Base-by-base conservation (phyloP, 1,284 basidiomycete genomes). In the Mycena citricolor region DNA sequence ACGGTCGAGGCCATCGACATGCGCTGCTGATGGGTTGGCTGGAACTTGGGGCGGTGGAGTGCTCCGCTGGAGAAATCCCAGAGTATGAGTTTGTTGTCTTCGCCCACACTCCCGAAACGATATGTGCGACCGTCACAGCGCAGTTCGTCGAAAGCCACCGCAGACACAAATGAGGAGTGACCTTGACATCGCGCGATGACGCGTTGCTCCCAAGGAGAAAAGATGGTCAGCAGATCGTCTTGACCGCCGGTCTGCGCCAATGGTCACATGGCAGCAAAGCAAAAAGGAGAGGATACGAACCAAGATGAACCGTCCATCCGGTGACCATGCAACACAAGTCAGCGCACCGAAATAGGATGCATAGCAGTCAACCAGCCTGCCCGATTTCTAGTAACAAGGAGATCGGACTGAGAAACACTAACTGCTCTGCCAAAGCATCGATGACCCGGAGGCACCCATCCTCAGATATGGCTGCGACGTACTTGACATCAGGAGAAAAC, bases 101-200 rank as follows among this genome's bases (percentile, higher is more conserved):
- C 93, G 21, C 92, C 94, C 1, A 95, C 90, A 56, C 88, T 92
- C 2, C 87, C 91, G 57, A 97, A 95, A 8, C 91, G 78, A 61
- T 94, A 94, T 26, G 88, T 90, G 32, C 91, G 76, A 19, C 86
- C 88, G 55, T 94, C 90, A 55, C 87, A 89, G 17, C 86, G 78
- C 39, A 83, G 73, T 11, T 89, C 83, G 65, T 99, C 97, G 61
- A 97, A 99, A 0, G 89, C 86, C 8, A 98, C 76, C 3, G 81
- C 76, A 0, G 90, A 88, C 4, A 99, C 90, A 60, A 97, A 98
- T 1, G 91, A 94, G 0, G 91, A 88, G 61, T 99, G 95, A 0
- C 95, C 97, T 65, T 97, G 94, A 68, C 94, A 97, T 37, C 94
- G 78, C 3, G 95, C 95, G n/a, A 99, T 82, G 11, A 98, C 83